phyloP scores from a whole-genome alignment of 106 monocot species.

The Iris macrosiphon region DNA sequence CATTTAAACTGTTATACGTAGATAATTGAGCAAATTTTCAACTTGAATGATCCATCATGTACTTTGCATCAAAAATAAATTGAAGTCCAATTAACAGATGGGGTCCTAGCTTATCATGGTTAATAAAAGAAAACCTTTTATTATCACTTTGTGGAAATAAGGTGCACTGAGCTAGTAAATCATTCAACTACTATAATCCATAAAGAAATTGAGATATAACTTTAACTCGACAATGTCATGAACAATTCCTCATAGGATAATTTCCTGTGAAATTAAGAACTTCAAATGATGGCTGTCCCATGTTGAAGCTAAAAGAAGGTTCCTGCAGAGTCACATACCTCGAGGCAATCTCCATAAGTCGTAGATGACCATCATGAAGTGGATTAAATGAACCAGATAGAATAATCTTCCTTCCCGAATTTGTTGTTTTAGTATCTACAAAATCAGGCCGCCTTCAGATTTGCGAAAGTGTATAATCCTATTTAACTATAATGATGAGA shows the following conservation, averaged over 20 bases:
- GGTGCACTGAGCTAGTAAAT: too few species aligned
- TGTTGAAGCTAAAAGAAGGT: neutral
- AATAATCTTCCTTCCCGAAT: slow-evolving; percentile 73
- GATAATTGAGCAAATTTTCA: too few species aligned
- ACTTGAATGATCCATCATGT: too few species aligned
- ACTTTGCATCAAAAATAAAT: too few species aligned
- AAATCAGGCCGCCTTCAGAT: slow-evolving; percentile 8
- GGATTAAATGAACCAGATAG: slow-evolving; percentile 97
- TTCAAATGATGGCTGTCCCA: neutral
- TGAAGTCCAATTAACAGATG: too few species aligned
- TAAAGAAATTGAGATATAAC: too few species aligned
- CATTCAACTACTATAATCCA: too few species aligned
- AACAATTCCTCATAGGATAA: neutral
- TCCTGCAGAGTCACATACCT: slow-evolving; percentile 29
- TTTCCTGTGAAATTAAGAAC: neutral
- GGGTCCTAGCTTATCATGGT: too few species aligned
- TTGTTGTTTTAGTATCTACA: slow-evolving; percentile 33
- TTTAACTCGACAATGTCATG: too few species aligned
- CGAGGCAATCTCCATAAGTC: slow-evolving; percentile 78
- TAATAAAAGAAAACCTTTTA: too few species aligned
- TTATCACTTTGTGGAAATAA: too few species aligned
- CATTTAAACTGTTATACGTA: too few species aligned
- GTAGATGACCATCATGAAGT: slow-evolving; percentile 85
- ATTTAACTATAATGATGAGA: neutral
- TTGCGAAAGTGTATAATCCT: neutral